Evolutionary conservation across 148 eudicot genomes (phyloP), one percentile per base, ranked within the genome.

Genomic region (Salicornia ramosissima): DNA sequence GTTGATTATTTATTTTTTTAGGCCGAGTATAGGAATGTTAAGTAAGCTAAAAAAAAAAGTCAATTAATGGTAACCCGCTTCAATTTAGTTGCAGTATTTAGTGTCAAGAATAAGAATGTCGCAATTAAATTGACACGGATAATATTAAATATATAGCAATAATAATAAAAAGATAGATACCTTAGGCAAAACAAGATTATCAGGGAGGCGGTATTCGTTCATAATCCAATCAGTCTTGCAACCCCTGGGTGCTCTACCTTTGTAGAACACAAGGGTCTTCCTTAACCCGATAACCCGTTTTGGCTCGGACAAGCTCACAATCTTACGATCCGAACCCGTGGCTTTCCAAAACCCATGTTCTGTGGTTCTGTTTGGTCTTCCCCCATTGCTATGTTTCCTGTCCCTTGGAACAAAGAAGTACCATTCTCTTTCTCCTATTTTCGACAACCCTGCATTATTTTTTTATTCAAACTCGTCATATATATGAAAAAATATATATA

Each of bases 341-440:
- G 98, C 98, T 74, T 94, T 94, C 98, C 98, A 94, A 53, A 83
- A 94, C 46, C 98, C 97, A 30, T 78, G 76, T 29, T 80, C 71
- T 0, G 98, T 94, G 36, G 95, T 88, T 69, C 98, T 77, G 73
- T 87, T 94, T 0, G 96, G 98, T 82, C 97, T 84, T 73, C 97
- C 96, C 21, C 91, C 90, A 58, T 70, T 80, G 14, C 92, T 82
- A 33, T 83, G 84, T 54, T 80, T 90, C 57, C 84, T 81, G 67
- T 94, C 90, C 73, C 97, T 88, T 6, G 86, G 92, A 53, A 90
- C 97, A 70, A 90, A 88, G 60, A 94, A 94, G 74, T 90, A 88
- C 97, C 98, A 94, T 30, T 94, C 97, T 61, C 97, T 79, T 59
- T 88, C 98, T 53, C 93, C 97, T 50, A 84, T 87, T 79, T 75